Percentiles rank a stretch among this genome's conserved stretches.
phyloP scores from a whole-genome alignment of 176 grass and related monocot species.

The Raddia guianensis region DNA sequence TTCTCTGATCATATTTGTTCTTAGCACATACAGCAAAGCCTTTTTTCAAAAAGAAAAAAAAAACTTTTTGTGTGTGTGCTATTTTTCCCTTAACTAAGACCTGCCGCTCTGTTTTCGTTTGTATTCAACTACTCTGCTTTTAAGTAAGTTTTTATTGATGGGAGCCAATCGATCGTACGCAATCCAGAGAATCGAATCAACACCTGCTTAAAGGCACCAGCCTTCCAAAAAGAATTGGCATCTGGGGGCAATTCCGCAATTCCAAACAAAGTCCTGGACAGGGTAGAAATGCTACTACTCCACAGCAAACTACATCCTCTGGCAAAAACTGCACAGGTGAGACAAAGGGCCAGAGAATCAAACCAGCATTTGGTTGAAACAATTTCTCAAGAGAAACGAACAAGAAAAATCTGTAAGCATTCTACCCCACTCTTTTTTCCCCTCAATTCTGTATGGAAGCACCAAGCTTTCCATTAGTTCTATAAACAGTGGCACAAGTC shows the following conservation, averaged over 20 bases:
- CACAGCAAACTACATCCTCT: neutral
- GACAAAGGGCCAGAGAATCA: neutral
- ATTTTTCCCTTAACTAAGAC: too few relatives aligned
- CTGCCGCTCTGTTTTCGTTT: too few relatives aligned
- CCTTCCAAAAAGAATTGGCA: neutral
- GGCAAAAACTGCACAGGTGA: neutral
- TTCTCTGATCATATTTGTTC: too few relatives aligned
- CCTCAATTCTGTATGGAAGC: constrained; percentile 48
- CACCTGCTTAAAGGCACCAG: neutral
- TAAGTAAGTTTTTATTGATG: neutral
- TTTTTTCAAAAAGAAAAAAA: too few relatives aligned
- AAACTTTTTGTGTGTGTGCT: too few relatives aligned
- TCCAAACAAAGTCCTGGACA: neutral
- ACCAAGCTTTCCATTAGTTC: constrained; percentile 40
- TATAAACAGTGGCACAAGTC: constrained; percentile 54
- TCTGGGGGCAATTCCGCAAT: neutral
- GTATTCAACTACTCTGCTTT: too few relatives aligned
- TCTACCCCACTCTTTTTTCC: neutral
- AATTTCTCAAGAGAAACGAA: neutral
- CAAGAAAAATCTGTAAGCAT: neutral
- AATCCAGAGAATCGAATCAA: neutral
- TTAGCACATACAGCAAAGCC: too few relatives aligned
- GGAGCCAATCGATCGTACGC: neutral
- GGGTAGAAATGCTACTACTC: neutral
- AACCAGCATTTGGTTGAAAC: neutral